A percentile compares a stretch with the other conserved stretches of the same genome.
These are phyloP conservation scores for Capronia americana DNA, from an alignment of 2,329 filamentous ascomycete genomes.

Conservation along the genomic window DNA sequence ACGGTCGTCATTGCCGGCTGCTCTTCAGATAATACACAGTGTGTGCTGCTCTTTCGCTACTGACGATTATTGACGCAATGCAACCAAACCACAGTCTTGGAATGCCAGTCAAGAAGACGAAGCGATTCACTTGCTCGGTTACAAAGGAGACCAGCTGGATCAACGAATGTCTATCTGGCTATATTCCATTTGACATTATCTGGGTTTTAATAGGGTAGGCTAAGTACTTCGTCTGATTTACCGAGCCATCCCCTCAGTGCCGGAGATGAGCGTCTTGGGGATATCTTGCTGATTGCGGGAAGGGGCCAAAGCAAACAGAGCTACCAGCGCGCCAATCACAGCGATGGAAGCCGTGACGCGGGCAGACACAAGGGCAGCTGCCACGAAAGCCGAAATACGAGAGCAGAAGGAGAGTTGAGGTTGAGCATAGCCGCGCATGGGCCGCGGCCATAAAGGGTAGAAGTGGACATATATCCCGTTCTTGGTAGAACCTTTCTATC, in stretches of 20 bases:
- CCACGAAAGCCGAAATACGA: neutral
- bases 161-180: neutral
- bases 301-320: neutral
- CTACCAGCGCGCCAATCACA: neutral
- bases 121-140: too few species aligned
- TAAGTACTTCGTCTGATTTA: neutral
- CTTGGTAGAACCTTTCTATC: neutral
- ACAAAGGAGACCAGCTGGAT: neutral
- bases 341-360: neutral
- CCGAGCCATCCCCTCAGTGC: neutral
- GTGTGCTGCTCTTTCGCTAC: neutral
- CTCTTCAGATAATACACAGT: neutral
- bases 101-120: too few species aligned
- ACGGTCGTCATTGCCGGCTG: constrained; percentile 41
- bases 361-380: neutral
- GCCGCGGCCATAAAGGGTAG: neutral
- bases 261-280: constrained; percentile 1
- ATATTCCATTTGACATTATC: neutral
- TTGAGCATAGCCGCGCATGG: neutral
- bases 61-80: too few species aligned
- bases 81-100: too few species aligned
- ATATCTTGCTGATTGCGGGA: neutral
- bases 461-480: neutral
- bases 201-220: neutral
- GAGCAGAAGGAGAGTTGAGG: neutral